Conservation (phyloP, 306 rosid species). For the Sophora flavescens region DNA sequence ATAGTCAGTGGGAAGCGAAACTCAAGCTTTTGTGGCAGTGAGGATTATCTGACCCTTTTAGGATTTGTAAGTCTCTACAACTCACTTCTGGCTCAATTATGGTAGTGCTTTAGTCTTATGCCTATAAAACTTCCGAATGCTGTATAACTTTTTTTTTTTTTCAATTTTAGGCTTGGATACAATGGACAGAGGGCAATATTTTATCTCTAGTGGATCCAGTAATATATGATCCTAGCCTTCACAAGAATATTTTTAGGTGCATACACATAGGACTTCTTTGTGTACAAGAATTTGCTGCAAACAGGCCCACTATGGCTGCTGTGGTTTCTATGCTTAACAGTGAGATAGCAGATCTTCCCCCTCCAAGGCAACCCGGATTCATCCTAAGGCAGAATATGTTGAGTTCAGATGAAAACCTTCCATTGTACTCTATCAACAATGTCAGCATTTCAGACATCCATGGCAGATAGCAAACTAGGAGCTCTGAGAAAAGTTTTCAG, state of each 20-base stretch:
- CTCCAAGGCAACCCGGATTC: constrained; percentile 45
- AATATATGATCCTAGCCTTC: neutral
- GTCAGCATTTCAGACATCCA: neutral
- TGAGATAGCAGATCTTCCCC: constrained; percentile 43
- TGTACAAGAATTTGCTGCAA: constrained; percentile 45
- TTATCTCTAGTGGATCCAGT: constrained; percentile 16
- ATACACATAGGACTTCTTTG: constrained; percentile 50
- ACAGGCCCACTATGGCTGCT: constrained; percentile 41
- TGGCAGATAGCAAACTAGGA: constrained; percentile 17
- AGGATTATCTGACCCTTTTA: constrained; percentile 16
- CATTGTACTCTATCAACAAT: neutral
- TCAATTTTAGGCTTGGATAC: constrained; percentile 44
- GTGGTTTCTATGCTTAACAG: constrained; percentile 47
- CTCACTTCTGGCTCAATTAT: neutral
- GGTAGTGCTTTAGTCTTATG: neutral
- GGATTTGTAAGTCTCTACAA: constrained; percentile 42
- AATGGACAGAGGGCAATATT: constrained; percentile 40
- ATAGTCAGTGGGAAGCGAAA: constrained; percentile 43
- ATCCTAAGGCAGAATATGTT: neutral
- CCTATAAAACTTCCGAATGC: neutral
- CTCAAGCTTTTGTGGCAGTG: constrained; percentile 38
- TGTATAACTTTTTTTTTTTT: neutral
- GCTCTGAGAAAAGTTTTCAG: neutral
- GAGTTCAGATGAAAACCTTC: neutral
- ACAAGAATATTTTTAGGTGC: constrained; percentile 33